Conservation (phyloP, 352 stramenopile genomes). For the Phytopythium delawarense region DNA sequence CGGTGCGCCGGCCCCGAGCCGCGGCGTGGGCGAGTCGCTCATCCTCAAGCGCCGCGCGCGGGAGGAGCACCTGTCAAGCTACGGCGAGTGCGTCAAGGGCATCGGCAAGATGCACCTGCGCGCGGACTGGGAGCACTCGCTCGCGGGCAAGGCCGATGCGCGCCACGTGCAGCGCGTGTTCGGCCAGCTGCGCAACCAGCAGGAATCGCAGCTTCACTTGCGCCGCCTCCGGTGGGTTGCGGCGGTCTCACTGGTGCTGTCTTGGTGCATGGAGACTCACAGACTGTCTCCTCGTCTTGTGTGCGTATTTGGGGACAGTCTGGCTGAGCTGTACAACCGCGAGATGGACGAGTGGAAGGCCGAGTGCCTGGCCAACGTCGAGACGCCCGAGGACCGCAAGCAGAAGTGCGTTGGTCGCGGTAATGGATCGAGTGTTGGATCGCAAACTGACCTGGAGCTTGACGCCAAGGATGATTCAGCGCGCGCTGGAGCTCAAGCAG, state of each 20-base stretch:
- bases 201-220: conserved; percentile 70
- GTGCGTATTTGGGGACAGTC: conserved; percentile 19
- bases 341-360: conserved; percentile 77
- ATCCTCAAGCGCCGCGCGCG: conserved; percentile 72
- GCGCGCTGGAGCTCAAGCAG: conserved; percentile 66
- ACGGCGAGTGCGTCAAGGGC: conserved; percentile 44
- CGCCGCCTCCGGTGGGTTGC: conserved; percentile 35
- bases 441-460: neutral
- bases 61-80: conserved; percentile 59
- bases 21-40: conserved; percentile 62
- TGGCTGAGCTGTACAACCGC: conserved; percentile 68
- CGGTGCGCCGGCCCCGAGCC: conserved; percentile 13
- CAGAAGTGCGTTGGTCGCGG: conserved; percentile 37
- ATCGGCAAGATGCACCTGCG: conserved; percentile 46
- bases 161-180: conserved; percentile 42
- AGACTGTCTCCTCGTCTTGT: neutral
- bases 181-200: conserved; percentile 60
- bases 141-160: conserved; percentile 47
- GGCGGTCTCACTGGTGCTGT: neutral
- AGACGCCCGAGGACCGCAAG: conserved; percentile 78
- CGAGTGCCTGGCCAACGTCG: conserved; percentile 57
- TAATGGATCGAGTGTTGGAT: neutral
- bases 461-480: conserved; percentile 59
- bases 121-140: conserved; percentile 67
- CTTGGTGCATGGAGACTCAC: neutral